Evolutionary conservation across 352 stramenopile genomes (phyloP), one percentile per base, ranked within the genome.

Genomic region (Phytophthora pistaciae): DNA sequence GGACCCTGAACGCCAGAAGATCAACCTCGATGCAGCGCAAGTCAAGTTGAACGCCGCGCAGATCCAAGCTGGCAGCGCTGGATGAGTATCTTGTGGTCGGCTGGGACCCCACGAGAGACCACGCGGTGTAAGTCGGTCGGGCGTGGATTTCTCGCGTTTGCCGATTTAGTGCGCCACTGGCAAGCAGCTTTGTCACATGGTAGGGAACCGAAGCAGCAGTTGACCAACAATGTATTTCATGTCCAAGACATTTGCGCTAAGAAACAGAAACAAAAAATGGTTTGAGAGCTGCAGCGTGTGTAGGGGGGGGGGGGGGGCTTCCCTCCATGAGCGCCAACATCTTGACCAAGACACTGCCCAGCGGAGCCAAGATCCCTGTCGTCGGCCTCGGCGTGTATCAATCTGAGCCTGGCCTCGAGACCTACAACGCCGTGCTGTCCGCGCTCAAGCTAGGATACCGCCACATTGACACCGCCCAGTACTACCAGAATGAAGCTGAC

Each of bases 401-500:
- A 64, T 88, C 74, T 33, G 66, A 77, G 14, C 78, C 82, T 14
- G 80, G 82, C 18, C 56, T 61, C 10, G 77, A 90, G 64, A 88
- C 80, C 11, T 88, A 92, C 74, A 67, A 90, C 61, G 82, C 82
- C 7, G 84, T 93, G 18, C 49, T 66, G 6, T 72, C 63, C 0
- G 82, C 82, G 4, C 72, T 98, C 16, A 69, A 87, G 36, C 59
- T 94, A 1, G 92, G 92, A 42, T 97, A 97, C 64, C 78, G 94
- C 16, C 89, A 97, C 64, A 96, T 98, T 63, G 92, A 98, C 70
- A 94, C 89, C 6, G 94, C 94, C 5, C 80, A 96, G 46, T 70
- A 89, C n/a, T 98, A 98, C 69, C 49, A 90, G 25, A 98, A 98
- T 66, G 91, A 97, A 33, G 71, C 38, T 4, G 88, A 95, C 8